A percentile compares a stretch with the other conserved stretches of the same genome.
These are phyloP conservation scores for Kodamaea nitidulidarum DNA, from an alignment of 805 yeast genomes.

Conservation along the genomic window DNA sequence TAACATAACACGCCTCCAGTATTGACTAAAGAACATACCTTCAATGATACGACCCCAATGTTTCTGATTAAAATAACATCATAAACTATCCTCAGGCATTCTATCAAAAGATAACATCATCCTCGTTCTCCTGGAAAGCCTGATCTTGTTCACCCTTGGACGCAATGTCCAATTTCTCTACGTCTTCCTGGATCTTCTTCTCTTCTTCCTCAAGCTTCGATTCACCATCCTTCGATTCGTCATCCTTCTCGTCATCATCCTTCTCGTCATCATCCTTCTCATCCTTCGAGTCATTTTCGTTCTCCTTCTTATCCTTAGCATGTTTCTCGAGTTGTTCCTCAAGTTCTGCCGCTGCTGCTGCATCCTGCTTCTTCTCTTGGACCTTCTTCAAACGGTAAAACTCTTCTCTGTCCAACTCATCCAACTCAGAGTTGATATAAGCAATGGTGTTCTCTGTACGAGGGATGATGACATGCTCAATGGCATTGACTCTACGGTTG, in stretches of 20 bases:
- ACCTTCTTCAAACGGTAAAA: slow-evolving; percentile 95
- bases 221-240: no score
- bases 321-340: slow-evolving; percentile 13
- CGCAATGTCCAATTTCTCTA: slow-evolving; percentile 22
- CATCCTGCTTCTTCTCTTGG: slow-evolving; percentile 88
- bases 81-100: no score
- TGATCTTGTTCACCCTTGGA: slow-evolving; percentile 17
- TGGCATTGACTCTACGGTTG: slow-evolving; percentile 96
- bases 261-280: slow-evolving; percentile 13
- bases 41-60: not conserved
- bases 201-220: slow-evolving; percentile 5
- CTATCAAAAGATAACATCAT: slow-evolving; percentile 43
- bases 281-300: no score
- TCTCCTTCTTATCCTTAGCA: slow-evolving; percentile 12
- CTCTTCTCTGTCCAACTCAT: slow-evolving; percentile 97
- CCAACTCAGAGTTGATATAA: slow-evolving; percentile 91
- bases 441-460: slow-evolving; percentile 93
- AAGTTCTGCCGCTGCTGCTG: slow-evolving; percentile 48
- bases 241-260: slow-evolving; percentile 5
- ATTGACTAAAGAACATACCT: no score
- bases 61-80: no score
- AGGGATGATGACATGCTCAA: slow-evolving; percentile 96
- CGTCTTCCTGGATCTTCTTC: slow-evolving; percentile 16
- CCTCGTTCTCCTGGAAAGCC: slow-evolving; percentile 40
- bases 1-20: no score